These are phyloP conservation scores for Choiromyces venosus DNA, from an alignment of 495 filamentous ascomycete species.

Conservation along the genomic window DNA sequence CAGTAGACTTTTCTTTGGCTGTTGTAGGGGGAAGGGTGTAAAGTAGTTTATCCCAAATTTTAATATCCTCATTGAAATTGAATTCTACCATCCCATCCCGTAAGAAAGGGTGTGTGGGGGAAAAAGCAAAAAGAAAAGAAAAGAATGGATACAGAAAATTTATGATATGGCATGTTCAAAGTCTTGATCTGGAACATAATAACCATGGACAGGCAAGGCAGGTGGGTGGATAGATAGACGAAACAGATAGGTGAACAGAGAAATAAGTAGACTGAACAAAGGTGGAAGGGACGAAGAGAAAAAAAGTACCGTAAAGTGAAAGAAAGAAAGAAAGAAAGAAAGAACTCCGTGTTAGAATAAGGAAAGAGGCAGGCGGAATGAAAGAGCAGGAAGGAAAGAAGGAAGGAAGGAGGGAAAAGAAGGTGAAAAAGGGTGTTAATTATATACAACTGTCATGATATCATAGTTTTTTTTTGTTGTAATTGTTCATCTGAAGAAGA, in stretches of 20 bases:
- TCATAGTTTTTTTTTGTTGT: background rate
- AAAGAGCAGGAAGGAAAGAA: constrained; percentile 31
- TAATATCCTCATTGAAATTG: background rate
- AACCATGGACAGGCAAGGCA: background rate
- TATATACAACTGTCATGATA: background rate
- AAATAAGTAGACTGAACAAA: too few relatives aligned
- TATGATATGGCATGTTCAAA: background rate
- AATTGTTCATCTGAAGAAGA: background rate
- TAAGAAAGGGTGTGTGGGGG: background rate
- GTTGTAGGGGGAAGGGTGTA: background rate
- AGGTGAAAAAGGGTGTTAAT: background rate
- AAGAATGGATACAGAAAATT: background rate
- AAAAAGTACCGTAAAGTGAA: too few relatives aligned
- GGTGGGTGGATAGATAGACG: background rate
- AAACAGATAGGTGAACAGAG: too few relatives aligned
- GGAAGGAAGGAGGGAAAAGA: background rate
- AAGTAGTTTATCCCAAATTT: background rate
- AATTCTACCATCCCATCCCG: background rate
- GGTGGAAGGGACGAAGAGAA: too few relatives aligned
- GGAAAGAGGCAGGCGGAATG: background rate
- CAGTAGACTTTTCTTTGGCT: background rate
- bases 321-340: constrained; percentile 16
- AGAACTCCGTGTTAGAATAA: background rate
- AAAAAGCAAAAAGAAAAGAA: background rate
- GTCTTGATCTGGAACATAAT: background rate